These are phyloP conservation scores for Paraphaeosphaeria minitans DNA, from an alignment of 2,329 filamentous ascomycete genomes.

Conservation along the genomic window DNA sequence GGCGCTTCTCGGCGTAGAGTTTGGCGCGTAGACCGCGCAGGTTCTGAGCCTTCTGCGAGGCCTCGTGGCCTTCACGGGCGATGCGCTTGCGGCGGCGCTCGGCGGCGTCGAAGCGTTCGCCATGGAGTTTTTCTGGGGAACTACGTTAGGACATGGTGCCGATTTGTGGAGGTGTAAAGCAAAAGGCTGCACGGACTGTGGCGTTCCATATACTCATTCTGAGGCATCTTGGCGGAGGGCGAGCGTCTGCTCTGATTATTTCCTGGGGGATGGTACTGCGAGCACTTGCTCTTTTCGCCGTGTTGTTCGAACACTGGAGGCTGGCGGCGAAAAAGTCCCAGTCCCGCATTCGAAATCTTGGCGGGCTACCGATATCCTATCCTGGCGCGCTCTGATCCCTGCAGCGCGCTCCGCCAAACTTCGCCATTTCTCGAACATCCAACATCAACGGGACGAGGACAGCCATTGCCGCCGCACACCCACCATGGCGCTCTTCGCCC, in stretches of 20 bases:
- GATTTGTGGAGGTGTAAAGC: too few relatives aligned
- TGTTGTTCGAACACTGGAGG: conserved; percentile 7
- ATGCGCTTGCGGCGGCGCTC: conserved; percentile 85
- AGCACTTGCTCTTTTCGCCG: conserved; percentile 14
- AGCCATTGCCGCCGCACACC: conserved; percentile 22
- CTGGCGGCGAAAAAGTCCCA: conserved; percentile 9
- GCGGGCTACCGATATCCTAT: conserved; percentile 7
- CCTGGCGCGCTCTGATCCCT: conserved; percentile 23
- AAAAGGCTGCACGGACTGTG: conserved; percentile 51
- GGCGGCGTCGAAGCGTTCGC: conserved; percentile 71
- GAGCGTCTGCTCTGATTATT: conserved; percentile 1
- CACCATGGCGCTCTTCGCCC: conserved; percentile 49
- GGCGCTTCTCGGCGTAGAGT: conserved; percentile 88
- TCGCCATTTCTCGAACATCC: conserved; percentile 12
- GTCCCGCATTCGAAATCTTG: conserved; percentile 12
- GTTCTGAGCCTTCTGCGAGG: conserved; percentile 89
- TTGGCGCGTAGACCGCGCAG: conserved; percentile 90
- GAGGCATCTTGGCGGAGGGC: conserved; percentile 61
- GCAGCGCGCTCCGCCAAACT: conserved; percentile 18
- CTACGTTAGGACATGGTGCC: too few relatives aligned
- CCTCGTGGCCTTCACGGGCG: conserved; percentile 88
- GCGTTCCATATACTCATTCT: conserved; percentile 80
- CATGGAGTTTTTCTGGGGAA: conserved; percentile 58
- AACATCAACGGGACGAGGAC: background rate
- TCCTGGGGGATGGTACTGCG: background rate